These are phyloP conservation scores for Delphinella strobiligena DNA, from an alignment of 2,329 filamentous ascomycete species.

Conservation along the genomic window DNA sequence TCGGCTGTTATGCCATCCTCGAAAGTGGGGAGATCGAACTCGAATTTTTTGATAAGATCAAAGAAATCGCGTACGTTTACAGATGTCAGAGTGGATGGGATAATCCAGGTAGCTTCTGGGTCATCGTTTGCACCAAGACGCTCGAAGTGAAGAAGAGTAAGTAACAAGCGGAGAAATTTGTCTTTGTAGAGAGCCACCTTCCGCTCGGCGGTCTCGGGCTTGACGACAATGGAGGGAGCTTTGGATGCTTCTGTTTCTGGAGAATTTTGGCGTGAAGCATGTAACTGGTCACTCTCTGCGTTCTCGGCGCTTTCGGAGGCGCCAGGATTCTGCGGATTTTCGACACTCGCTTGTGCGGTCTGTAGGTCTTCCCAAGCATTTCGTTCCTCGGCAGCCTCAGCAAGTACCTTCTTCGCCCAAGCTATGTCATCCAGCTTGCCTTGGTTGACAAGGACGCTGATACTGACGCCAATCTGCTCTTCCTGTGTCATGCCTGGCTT, in stretches of 20 bases:
- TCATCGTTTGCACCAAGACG: conserved; percentile 57
- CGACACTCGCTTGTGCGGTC: conserved; percentile 39
- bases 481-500: conserved; percentile 55
- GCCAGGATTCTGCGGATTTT: conserved; percentile 19
- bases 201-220: conserved; percentile 52
- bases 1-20: conserved; percentile 64
- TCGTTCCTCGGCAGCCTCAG: conserved; percentile 57
- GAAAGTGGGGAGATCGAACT: conserved; percentile 66
- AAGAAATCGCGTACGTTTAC: conserved; percentile 55
- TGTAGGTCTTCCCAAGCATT: conserved; percentile 66
- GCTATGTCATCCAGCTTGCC: conserved; percentile 62
- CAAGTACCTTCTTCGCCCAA: conserved; percentile 68
- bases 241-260: conserved; percentile 20
- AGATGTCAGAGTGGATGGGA: conserved; percentile 55
- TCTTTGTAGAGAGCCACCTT: conserved; percentile 78
- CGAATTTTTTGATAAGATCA: conserved; percentile 63
- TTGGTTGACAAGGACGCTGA: conserved; percentile 69
- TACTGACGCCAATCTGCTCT: conserved; percentile 62
- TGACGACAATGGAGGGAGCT: conserved; percentile 43
- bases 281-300: neutral
- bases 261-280: neutral
- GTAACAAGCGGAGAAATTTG: conserved; percentile 70
- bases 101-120: conserved; percentile 63
- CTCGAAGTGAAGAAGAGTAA: conserved; percentile 63
- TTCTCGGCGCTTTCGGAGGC: conserved; percentile 12